These are phyloP conservation scores for Flagelloscypha sp. DNA, from an alignment of 768 basidiomycete genomes.

Conservation along the genomic window DNA sequence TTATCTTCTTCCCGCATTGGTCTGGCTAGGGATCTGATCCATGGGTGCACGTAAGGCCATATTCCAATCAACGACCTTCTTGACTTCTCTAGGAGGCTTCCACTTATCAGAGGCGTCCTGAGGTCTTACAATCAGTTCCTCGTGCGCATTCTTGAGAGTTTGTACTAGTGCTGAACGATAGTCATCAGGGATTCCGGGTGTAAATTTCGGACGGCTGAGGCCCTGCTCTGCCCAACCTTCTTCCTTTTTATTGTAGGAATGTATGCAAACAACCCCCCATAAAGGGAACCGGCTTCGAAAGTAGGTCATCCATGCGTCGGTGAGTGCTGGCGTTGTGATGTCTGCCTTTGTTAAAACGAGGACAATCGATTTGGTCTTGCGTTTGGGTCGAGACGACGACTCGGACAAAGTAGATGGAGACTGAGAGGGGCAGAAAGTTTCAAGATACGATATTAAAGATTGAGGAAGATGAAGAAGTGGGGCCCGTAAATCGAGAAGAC, in stretches of 20 bases:
- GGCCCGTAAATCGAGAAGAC: constrained; percentile 85
- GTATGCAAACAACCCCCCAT: constrained; percentile 61
- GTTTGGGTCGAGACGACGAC: constrained; percentile 23
- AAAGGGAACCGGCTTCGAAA: constrained; percentile 46
- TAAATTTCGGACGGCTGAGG: constrained; percentile 34
- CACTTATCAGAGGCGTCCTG: too few species aligned
- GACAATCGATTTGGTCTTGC: constrained; percentile 50
- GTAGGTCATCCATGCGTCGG: constrained; percentile 57
- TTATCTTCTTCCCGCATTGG: constrained; percentile 14
- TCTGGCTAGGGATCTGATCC: constrained; percentile 23
- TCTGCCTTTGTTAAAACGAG: constrained; percentile 86
- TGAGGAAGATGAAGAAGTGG: constrained; percentile 82
- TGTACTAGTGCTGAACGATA: constrained; percentile 59
- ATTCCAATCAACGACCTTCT: too few species aligned
- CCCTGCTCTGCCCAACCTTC: constrained; percentile 35
- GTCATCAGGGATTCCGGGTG: constrained; percentile 60
- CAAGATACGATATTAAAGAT: constrained; percentile 64
- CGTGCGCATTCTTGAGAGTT: constrained; percentile 58
- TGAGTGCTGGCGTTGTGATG: constrained; percentile 61
- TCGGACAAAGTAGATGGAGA: constrained; percentile 14
- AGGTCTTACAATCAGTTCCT: constrained; percentile 54
- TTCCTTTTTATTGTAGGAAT: constrained; percentile 58
- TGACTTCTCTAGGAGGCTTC: constrained; percentile 58
- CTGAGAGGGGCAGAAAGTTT: neutral
- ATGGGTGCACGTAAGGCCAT: too few species aligned